Base-by-base conservation (phyloP, 129 eudicot genomes). In the Centella asiatica region DNA sequence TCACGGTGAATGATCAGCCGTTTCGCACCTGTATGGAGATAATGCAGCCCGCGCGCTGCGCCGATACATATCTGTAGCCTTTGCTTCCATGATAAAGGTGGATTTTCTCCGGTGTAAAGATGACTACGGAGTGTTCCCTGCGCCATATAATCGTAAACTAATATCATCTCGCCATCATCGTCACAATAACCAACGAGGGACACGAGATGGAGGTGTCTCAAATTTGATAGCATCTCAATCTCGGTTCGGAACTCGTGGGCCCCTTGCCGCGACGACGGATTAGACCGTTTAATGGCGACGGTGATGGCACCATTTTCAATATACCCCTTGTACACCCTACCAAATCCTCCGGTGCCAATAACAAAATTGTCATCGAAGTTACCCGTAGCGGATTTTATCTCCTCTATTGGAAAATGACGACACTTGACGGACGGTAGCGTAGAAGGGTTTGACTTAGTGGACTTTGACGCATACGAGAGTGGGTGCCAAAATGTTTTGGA, bases 311-410 rank as follows among this genome's bases (percentile, higher is more conserved):
- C 72, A 6, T 58, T 58, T 20, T 73, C 72, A 1, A 73, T 15
- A 60, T 39, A 50, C 37, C 80, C 80, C 32, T 67, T 67, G 19
- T 73, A 65, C 64, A 77, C 79, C 10, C 62, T 68, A 29, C 74
- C 74, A 10, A 71, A 55, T 37, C 77, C 77, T 27, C 77, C 72
- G 3, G n/a, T 36, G 1, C 77, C 77, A n/a, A 73, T 66, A 39
- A 73, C 56, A 22, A 37, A 57, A 20, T 19, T 40, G 4, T 36
- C 62, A 32, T 59, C 26, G 18, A 73, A 73, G 55, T 73, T 65
- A 22, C 28, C 60, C 2, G 72, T 73, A 13, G 77, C 77, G 0
- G 33, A n/a, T 66, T 36, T 57, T 0, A 73, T 37, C 56, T 73
- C 72, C 23, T 36, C 71, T 5, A 73, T 23, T 26, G 69, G 49